Percentiles rank a stretch among this genome's conserved stretches.
Evolutionary conservation across 805 yeast species (phyloP).

Genomic region (Wickerhamomyces alni): DNA sequence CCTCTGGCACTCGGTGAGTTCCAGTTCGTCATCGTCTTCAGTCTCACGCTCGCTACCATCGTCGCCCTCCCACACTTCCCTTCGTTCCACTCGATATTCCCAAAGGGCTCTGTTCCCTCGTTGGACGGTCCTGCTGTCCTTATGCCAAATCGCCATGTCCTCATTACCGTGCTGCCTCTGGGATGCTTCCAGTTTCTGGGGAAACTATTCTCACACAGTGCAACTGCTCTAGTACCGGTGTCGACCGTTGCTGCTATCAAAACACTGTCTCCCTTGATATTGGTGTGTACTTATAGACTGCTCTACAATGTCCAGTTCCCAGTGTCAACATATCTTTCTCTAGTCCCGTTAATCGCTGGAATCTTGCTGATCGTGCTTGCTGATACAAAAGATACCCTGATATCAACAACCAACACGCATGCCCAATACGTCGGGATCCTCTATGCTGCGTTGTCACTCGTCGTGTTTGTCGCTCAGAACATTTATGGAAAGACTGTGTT

Average conservation of each 20-base stretch:
- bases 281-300: conserved; percentile 49
- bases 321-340: conserved; percentile 41
- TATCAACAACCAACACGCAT: conserved; percentile 35
- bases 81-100: conserved; percentile 33
- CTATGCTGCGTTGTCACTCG: conserved; percentile 61
- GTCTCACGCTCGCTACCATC: conserved; percentile 35
- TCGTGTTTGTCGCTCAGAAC: conserved; percentile 79
- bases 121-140: conserved; percentile 19
- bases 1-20: conserved; percentile 62
- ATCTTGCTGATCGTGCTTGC: conserved; percentile 35
- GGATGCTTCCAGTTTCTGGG: conserved; percentile 64
- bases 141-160: conserved; percentile 32
- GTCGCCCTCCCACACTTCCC: conserved; percentile 28
- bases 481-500: conserved; percentile 81
- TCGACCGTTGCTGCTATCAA: conserved; percentile 69
- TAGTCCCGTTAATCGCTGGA: conserved; percentile 47
- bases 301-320: conserved; percentile 47
- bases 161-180: conserved; percentile 51
- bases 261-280: conserved; percentile 58
- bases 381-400: conserved; percentile 25
- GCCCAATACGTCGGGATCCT: conserved; percentile 52
- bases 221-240: conserved; percentile 59
- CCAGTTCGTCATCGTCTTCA: conserved; percentile 50
- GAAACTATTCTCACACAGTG: conserved; percentile 54
- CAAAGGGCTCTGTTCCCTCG: conserved; percentile 48